These are phyloP conservation scores for Skeletonema potamos DNA, from an alignment of 108 stramenopile genomes.

Conservation along the genomic window DNA sequence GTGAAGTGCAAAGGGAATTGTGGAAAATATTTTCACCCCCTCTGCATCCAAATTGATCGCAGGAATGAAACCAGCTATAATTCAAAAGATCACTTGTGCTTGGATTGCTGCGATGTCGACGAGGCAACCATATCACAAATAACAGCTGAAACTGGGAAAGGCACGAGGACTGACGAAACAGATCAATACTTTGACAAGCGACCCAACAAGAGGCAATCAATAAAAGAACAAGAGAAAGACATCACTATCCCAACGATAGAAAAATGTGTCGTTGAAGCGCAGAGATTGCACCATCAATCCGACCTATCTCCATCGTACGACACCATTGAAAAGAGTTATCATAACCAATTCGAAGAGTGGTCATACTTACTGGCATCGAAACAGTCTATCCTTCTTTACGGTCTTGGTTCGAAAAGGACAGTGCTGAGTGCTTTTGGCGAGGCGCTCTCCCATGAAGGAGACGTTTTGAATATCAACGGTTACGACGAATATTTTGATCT, in stretches of 20 bases:
- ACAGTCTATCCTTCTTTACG: constrained; percentile 76
- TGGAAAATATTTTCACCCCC: constrained; percentile 33
- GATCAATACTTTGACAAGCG: constrained; percentile 29
- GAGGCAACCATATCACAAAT: not conserved
- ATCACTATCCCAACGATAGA: constrained; percentile 18
- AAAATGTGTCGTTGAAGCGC: constrained; percentile 16
- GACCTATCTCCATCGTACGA: constrained; percentile 2
- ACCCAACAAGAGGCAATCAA: constrained; percentile 8
- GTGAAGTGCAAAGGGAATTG: constrained; percentile 26
- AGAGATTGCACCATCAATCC: constrained; percentile 8
- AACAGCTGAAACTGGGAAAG: not conserved
- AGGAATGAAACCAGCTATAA: not conserved
- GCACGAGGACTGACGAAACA: constrained; percentile 1
- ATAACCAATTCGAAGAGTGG: constrained; percentile 54
- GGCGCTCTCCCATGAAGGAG: constrained; percentile 35
- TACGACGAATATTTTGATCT: constrained; percentile 49
- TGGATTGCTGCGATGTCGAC: not conserved
- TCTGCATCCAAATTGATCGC: constrained; percentile 36
- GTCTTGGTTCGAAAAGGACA: constrained; percentile 67
- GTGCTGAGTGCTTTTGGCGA: constrained; percentile 62
- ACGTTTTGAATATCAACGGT: constrained; percentile 46
- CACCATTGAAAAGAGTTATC: constrained; percentile 11
- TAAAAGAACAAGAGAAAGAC: constrained; percentile 1
- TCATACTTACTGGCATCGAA: constrained; percentile 57
- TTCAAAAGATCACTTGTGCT: constrained; percentile 17